Evolutionary conservation across 176 grass and related monocot genomes (phyloP), one percentile per base, ranked within the genome.

Genomic region (Elaeis guineensis): DNA sequence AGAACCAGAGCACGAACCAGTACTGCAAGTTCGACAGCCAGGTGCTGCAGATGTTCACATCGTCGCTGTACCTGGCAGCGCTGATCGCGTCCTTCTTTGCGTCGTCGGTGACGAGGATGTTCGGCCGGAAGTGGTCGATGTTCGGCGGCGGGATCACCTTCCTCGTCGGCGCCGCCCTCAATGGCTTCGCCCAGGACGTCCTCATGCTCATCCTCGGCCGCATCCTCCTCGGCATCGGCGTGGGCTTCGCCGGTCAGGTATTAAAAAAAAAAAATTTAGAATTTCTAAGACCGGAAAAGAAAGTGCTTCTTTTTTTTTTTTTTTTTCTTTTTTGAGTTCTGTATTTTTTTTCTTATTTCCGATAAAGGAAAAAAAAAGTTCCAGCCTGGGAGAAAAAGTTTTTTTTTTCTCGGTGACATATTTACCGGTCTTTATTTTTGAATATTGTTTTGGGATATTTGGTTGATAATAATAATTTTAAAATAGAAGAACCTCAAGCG

Each of bases 21-120:
- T 90, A 95, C 67, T 90, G 90, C 86, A 95, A 86, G 75, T 95
- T 95, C 30, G 71, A 95, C 71, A 90, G 86, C 80, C 86, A 79
- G 64, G 59, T 90, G 16, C 75, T 90, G 49, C 89, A 86, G 3
- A 83, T 86, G 6, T 95, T 95, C 83, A 95, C 90, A 0, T 90
- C 86, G 15, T 95, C 90, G 16, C 80, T 90, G 1, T 90, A 86
- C 78, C 64, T 90, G 18, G 74, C 90, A 5, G 90, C 82, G 30
- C 83, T 89, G 22, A 57, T 71, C 3, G 87, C 90, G 6, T 95
- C 90, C 18, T 89, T 95, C 71, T 52, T 64, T 11, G 90, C 90
- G 1, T 78, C 79, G 9, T 57, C 52, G 15, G 82, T 95, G 19
- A 95, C 90, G 3, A 87, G 86, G 9, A 68, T 81, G 50, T 82